Evolutionary conservation across 1,284 basidiomycete species (phyloP).

Genomic region (Agaricales sp.): DNA sequence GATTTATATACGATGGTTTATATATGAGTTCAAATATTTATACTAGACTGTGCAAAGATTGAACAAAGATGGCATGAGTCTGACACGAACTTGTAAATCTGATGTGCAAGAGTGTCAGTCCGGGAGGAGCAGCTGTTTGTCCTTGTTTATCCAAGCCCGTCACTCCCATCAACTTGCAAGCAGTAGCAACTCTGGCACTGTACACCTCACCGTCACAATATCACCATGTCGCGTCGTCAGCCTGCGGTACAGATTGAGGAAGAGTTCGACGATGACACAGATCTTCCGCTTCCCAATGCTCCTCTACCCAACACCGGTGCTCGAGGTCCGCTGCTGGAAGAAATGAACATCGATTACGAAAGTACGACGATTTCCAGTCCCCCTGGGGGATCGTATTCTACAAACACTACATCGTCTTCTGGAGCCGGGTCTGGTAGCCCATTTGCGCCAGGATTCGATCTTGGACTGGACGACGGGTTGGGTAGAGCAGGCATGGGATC

Average conservation of each 20-base stretch:
- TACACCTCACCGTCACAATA: background rate
- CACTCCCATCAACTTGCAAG: background rate
- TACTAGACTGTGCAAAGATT: too few species aligned
- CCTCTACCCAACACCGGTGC: conserved; percentile 56
- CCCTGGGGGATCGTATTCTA: conserved; percentile 17
- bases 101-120: too few species aligned
- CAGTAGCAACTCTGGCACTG: background rate
- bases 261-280: conserved; percentile 86
- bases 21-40: too few species aligned
- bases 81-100: too few species aligned
- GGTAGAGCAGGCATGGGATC: conserved; percentile 4
- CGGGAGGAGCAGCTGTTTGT: background rate
- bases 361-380: too few species aligned
- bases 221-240: conserved; percentile 54
- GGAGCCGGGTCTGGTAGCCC: conserved; percentile 18
- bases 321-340: conserved; percentile 67
- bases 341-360: conserved; percentile 46
- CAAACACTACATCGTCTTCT: conserved; percentile 45
- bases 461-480: background rate
- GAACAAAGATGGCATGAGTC: too few species aligned
- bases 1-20: too few species aligned
- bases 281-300: conserved; percentile 62
- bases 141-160: background rate
- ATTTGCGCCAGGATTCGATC: conserved; percentile 9
- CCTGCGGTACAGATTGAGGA: conserved; percentile 45